phyloP scores from a whole-genome alignment of 805 yeast species.

The Wickerhamiella parazyma region DNA sequence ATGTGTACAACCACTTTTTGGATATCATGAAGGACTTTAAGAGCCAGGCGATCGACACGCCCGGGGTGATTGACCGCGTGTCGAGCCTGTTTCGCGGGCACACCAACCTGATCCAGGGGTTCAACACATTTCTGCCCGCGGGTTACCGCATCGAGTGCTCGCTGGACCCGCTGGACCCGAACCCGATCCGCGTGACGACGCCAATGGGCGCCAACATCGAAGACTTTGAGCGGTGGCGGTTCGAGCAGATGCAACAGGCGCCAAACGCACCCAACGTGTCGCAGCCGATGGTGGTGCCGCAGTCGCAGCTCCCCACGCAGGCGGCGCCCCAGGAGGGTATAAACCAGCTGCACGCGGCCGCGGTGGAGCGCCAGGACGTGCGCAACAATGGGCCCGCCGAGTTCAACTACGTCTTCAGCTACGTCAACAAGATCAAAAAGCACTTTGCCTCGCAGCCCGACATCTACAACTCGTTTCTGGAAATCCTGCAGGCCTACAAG shows the following conservation, averaged over 20 bases:
- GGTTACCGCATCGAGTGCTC: constrained; percentile 92
- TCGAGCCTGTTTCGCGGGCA: constrained; percentile 84
- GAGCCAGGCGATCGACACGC: constrained; percentile 90
- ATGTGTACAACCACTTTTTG: constrained; percentile 86
- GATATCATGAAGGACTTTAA: constrained; percentile 99
- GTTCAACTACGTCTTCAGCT: constrained; percentile 91
- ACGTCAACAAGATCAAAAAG: constrained; percentile 91
- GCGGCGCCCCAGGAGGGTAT: constrained; percentile 13
- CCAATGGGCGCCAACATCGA: constrained; percentile 85
- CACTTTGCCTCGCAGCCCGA: constrained; percentile 91
- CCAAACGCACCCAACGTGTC: constrained; percentile 25
- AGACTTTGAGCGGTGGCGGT: constrained; percentile 21
- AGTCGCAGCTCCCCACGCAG: constrained; percentile 8
- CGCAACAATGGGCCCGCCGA: constrained; percentile 56
- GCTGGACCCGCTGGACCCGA: constrained; percentile 73
- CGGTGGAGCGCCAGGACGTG: constrained; percentile 19
- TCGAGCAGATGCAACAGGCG: constrained; percentile 12
- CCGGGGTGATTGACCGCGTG: constrained; percentile 95
- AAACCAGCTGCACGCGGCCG: constrained; percentile 31
- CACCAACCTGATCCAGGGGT: constrained; percentile 86
- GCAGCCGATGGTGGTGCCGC: constrained; percentile 14
- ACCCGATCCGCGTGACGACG: constrained; percentile 86
- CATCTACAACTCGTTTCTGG: constrained; percentile 85
- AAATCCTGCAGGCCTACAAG: constrained; percentile 91
- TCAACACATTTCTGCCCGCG: constrained; percentile 93